These are phyloP conservation scores for Fraxinus ornus DNA, from an alignment of 305 asterid species.

Conservation along the genomic window DNA sequence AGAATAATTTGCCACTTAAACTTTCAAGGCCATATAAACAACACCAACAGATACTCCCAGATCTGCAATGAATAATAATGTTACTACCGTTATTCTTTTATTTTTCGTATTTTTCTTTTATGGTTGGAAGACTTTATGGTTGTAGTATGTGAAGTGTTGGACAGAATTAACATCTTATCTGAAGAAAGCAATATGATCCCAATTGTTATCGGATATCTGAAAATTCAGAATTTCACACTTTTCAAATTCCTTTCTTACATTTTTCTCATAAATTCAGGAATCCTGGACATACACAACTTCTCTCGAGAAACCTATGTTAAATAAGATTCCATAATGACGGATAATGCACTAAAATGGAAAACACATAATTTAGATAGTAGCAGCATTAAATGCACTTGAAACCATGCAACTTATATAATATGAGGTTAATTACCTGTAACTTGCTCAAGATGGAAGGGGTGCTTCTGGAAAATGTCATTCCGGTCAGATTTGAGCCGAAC, in stretches of 20 bases:
- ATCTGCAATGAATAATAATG: conserved; percentile 8
- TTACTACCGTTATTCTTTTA: not conserved
- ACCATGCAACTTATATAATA: conserved; percentile 3
- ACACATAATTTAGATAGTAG: not conserved
- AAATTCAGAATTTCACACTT: conserved; percentile 1
- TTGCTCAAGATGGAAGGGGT: conserved; percentile 72
- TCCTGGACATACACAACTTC: not conserved
- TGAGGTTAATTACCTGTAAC: conserved; percentile 62
- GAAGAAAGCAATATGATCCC: not conserved
- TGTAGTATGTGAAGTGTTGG: not conserved
- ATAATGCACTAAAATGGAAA: not conserved
- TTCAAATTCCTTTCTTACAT: not conserved
- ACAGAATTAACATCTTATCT: conserved; percentile 10
- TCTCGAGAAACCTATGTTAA: not conserved
- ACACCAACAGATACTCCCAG: conserved; percentile 6
- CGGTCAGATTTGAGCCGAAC: conserved; percentile 84
- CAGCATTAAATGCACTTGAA: conserved; percentile 9
- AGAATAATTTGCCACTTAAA: not conserved
- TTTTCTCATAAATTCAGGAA: conserved; percentile 11
- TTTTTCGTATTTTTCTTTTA: not conserved
- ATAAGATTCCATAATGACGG: not conserved
- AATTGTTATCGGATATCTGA: not conserved
- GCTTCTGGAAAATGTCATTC: conserved; percentile 65
- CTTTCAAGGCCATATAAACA: not conserved
- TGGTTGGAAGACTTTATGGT: not conserved